Evolutionary conservation across 305 asterid genomes (phyloP).

Genomic region (Rubia occidens): DNA sequence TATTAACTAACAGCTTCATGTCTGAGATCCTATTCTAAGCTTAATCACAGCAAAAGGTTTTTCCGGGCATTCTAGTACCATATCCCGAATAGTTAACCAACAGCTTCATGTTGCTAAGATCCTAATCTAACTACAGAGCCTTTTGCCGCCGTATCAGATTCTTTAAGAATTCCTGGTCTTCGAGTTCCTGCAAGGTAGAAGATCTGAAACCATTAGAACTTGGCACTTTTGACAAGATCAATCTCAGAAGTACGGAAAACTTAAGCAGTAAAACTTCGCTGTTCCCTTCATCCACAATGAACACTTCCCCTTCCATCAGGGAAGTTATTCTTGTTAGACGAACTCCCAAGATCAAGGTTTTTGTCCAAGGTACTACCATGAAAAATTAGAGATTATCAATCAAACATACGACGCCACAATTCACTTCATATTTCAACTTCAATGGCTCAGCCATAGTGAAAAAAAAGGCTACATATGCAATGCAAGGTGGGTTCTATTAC

Average conservation of each 20-base stretch:
- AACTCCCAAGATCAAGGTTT: neutral
- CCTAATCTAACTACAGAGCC: neutral
- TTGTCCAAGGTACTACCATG: neutral
- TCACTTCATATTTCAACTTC: neutral
- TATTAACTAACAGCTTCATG: neutral
- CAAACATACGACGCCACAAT: neutral
- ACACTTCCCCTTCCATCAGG: neutral
- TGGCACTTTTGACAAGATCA: neutral
- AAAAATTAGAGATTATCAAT: too few relatives aligned
- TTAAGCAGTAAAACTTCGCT: neutral
- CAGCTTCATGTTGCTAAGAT: neutral
- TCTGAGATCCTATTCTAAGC: neutral
- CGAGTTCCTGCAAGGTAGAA: conserved; percentile 15
- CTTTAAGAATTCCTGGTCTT: neutral
- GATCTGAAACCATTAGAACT: neutral
- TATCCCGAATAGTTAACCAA: neutral
- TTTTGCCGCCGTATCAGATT: conserved; percentile 15
- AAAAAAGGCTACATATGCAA: too few relatives aligned
- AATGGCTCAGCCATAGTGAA: neutral
- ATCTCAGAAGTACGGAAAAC: neutral
- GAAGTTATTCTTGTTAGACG: neutral
- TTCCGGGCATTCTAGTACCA: neutral
- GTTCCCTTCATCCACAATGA: neutral
- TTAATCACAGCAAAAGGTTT: neutral
- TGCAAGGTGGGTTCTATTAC: neutral